Conservation (phyloP, 2,329 filamentous ascomycete genomes). For the Paraphoma sp. region DNA sequence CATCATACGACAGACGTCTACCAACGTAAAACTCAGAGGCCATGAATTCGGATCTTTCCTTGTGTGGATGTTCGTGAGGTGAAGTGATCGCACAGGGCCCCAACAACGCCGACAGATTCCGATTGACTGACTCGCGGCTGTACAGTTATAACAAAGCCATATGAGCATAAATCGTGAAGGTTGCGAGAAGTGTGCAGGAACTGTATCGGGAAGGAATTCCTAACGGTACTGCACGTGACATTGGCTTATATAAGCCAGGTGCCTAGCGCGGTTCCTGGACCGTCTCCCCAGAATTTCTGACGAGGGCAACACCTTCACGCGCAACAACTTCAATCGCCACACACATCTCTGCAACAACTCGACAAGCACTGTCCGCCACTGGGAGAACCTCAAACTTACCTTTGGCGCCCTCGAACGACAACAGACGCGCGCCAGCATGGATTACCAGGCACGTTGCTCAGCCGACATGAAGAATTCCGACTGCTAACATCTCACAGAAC, state of each 20-base stretch:
- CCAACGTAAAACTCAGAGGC: constrained; percentile 59
- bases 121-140: too few species aligned
- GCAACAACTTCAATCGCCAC: constrained; percentile 4
- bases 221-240: constrained; percentile 8
- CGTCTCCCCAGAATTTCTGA: constrained; percentile 27
- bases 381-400: neutral
- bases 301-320: constrained; percentile 15
- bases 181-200: too few species aligned
- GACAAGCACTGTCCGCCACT: neutral
- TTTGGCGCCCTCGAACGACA: neutral
- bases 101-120: neutral
- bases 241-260: constrained; percentile 10
- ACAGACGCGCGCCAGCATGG: constrained; percentile 47
- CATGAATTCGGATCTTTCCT: constrained; percentile 33
- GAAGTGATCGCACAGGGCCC: too few species aligned
- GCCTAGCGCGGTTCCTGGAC: constrained; percentile 23
- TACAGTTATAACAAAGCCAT: too few species aligned
- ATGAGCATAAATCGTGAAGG: too few species aligned
- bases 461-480: constrained; percentile 5
- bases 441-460: constrained; percentile 55
- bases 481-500: constrained; percentile 64
- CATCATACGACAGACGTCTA: constrained; percentile 81
- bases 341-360: neutral
- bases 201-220: too few species aligned
- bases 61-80: neutral